These are phyloP conservation scores for Chaetomium fimeti DNA, from an alignment of 495 filamentous ascomycete species.

Conservation along the genomic window DNA sequence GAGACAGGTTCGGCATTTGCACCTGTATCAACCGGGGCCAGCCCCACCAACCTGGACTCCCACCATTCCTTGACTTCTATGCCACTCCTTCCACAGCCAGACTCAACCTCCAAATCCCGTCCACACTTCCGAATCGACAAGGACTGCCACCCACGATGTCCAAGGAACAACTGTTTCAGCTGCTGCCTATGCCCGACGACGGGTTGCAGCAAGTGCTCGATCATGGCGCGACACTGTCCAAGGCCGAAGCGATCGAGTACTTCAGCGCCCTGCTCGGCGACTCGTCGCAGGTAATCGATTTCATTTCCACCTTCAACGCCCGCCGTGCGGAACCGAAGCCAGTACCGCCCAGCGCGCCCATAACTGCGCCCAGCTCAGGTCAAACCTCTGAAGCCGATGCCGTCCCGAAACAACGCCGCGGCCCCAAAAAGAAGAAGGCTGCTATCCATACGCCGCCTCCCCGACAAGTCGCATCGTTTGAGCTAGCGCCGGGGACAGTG, in stretches of 20 bases:
- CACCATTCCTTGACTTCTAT: no score
- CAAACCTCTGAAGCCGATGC: conserved; percentile 33
- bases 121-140: not conserved
- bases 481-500: conserved; percentile 37
- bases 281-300: conserved; percentile 79
- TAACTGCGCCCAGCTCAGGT: conserved; percentile 27
- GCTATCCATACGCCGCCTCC: conserved; percentile 60
- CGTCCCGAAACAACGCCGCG: conserved; percentile 34
- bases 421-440: conserved; percentile 58
- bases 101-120: not conserved
- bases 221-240: conserved; percentile 68
- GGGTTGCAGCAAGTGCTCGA: conserved; percentile 78
- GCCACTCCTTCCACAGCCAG: no score
- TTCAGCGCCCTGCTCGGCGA: conserved; percentile 87
- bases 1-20: no score
- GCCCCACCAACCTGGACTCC: no score
- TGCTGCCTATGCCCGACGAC: conserved; percentile 81
- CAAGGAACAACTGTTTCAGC: conserved; percentile 65
- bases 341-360: conserved; percentile 12
- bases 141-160: conserved; percentile 45
- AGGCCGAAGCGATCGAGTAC: conserved; percentile 72
- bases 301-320: conserved; percentile 87
- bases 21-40: no score
- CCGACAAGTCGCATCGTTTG: conserved; percentile 59
- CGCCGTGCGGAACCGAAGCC: conserved; percentile 54